These are phyloP conservation scores for Solanum raphanifolium DNA, from an alignment of 257 asterid genomes.

Conservation along the genomic window DNA sequence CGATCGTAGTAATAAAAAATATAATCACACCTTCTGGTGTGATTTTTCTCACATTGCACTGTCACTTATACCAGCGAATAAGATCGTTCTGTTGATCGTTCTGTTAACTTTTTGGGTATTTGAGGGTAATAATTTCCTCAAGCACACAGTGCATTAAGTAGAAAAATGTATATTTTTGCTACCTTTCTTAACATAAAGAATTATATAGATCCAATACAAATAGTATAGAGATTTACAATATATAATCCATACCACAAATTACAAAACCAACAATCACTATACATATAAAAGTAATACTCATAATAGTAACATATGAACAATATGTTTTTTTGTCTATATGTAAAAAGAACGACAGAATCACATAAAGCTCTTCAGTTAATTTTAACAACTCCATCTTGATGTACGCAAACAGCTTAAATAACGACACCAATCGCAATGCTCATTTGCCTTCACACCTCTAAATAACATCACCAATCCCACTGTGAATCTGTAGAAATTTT, in stretches of 20 bases:
- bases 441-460: slow-evolving; percentile 62
- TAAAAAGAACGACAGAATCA: background rate
- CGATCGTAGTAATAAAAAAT: background rate
- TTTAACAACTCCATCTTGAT: slow-evolving; percentile 69
- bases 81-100: no score
- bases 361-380: slow-evolving; percentile 11
- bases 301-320: background rate
- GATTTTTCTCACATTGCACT: background rate
- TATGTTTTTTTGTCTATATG: background rate
- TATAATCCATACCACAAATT: background rate
- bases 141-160: no score
- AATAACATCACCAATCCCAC: slow-evolving; percentile 65
- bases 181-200: background rate
- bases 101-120: no score
- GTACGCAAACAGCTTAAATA: slow-evolving; percentile 86
- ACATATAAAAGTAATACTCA: background rate
- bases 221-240: background rate
- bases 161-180: background rate
- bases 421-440: slow-evolving; percentile 83
- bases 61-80: background rate
- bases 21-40: background rate
- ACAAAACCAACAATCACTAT: slow-evolving; percentile 1
- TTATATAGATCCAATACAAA: background rate
- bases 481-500: slow-evolving; percentile 32
- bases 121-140: no score